A percentile compares a stretch with the other conserved stretches of the same genome.
Evolutionary conservation across 2,329 filamentous ascomycete species (phyloP).

Genomic region (Bimuria novae-zelandiae): DNA sequence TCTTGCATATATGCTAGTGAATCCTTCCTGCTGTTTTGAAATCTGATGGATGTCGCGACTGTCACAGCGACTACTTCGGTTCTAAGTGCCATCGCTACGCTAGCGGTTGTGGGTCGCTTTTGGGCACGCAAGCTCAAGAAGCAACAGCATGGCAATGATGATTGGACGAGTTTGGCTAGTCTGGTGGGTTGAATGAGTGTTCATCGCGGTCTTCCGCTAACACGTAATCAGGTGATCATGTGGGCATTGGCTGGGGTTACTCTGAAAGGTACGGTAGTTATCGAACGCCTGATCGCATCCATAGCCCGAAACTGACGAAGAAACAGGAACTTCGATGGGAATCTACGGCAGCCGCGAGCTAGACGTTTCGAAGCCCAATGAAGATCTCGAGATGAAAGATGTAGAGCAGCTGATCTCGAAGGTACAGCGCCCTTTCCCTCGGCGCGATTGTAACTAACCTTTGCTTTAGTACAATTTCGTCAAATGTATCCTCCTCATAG

Average conservation of each 20-base stretch:
- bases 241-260: slow-evolving; percentile 5
- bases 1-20: not conserved
- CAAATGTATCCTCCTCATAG: slow-evolving; percentile 5
- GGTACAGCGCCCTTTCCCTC: not conserved
- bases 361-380: not conserved
- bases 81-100: not conserved
- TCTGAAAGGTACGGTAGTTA: not conserved
- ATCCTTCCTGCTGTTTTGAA: not conserved
- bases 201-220: not conserved
- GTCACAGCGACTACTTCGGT: not conserved
- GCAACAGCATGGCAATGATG: slow-evolving; percentile 1
- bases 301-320: not conserved
- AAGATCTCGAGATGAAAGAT: not conserved
- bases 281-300: not conserved
- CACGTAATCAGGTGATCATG: not conserved
- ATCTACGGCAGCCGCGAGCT: not conserved
- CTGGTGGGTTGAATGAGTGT: not conserved
- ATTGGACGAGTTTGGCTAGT: slow-evolving; percentile 8
- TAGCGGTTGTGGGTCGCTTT: slow-evolving; percentile 1
- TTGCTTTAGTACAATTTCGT: slow-evolving; percentile 4
- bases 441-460: not conserved
- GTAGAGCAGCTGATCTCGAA: not conserved
- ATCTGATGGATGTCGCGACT: not conserved
- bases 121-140: slow-evolving; percentile 3
- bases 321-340: not conserved